phyloP scores from a whole-genome alignment of 2,329 filamentous ascomycete species.

The Cryphonectria nitschkei region DNA sequence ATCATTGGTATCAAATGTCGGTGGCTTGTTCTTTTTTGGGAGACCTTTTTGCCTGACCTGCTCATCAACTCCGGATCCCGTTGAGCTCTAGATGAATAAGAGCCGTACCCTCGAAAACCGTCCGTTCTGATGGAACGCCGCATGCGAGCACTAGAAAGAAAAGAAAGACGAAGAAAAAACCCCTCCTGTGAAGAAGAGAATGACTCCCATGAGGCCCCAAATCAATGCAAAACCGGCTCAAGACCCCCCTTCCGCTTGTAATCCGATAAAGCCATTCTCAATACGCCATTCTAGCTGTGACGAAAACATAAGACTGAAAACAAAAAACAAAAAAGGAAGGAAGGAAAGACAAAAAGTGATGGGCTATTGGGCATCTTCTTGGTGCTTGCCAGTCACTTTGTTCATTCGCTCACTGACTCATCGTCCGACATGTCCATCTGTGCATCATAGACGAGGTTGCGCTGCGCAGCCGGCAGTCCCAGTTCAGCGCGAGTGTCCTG shows the following conservation, averaged over 20 bases:
- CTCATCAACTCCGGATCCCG: constrained; percentile 12
- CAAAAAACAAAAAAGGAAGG: not conserved
- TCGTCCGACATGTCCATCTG: constrained; percentile 34
- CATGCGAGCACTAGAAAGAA: not conserved
- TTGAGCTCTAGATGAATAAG: not conserved
- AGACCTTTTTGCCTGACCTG: constrained; percentile 8
- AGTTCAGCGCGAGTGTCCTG: constrained; percentile 68
- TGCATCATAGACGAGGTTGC: constrained; percentile 28
- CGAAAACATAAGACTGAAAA: not conserved
- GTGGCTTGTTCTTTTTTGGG: constrained; percentile 13
- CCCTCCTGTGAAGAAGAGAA: not conserved
- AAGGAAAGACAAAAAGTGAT: not conserved
- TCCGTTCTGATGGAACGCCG: constrained; percentile 3
- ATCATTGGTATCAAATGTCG: constrained; percentile 30
- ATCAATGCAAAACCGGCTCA: not conserved
- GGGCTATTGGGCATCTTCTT: not conserved
- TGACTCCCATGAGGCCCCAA: not conserved
- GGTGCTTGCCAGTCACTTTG: too few species aligned
- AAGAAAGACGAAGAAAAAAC: not conserved
- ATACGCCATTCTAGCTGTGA: constrained; percentile 12
- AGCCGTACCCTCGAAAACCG: not conserved
- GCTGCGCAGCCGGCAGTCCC: constrained; percentile 41
- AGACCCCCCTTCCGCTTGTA: not conserved
- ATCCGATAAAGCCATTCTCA: constrained; percentile 2
- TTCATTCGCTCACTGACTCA: constrained; percentile 39